Evolutionary conservation across 257 asterid genomes (phyloP).

Genomic region (Echites panduratus): DNA sequence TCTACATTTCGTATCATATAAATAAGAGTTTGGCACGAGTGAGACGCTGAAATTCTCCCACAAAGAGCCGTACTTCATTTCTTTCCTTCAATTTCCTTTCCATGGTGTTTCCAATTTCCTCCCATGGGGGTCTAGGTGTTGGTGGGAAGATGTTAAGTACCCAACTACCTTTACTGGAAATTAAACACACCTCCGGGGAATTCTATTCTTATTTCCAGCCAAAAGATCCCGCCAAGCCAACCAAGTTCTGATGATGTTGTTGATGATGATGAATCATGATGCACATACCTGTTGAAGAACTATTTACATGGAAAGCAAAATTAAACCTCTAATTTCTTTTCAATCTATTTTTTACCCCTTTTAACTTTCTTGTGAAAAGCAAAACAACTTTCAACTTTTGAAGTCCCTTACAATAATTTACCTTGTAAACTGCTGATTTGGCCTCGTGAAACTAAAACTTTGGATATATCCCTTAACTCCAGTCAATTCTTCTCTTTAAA

Average conservation of each 20-base stretch:
- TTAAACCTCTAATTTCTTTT: constrained; percentile 22
- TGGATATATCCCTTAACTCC: constrained; percentile 6
- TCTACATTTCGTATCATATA: background rate
- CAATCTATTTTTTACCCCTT: background rate
- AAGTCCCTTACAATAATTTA: no score
- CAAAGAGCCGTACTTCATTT: background rate
- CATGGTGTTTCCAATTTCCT: background rate
- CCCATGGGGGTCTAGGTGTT: background rate
- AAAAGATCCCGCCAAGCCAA: constrained; percentile 42
- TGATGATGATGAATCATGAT: no score
- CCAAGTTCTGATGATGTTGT: constrained; percentile 29
- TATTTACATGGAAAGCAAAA: background rate
- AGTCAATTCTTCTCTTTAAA: constrained; percentile 27
- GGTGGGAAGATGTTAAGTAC: constrained; percentile 3
- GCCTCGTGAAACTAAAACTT: constrained; percentile 17
- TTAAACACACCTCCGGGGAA: constrained; percentile 22
- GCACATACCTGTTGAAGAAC: background rate
- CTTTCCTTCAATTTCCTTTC: background rate
- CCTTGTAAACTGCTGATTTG: background rate
- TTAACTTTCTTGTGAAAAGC: constrained; percentile 33
- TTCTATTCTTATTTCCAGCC: constrained; percentile 42
- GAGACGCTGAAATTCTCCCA: background rate
- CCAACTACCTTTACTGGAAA: constrained; percentile 21
- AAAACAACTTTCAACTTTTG: constrained; percentile 50
- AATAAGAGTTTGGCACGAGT: background rate